phyloP scores from a whole-genome alignment of 768 basidiomycete genomes.

The Phaeolepiota aurea region DNA sequence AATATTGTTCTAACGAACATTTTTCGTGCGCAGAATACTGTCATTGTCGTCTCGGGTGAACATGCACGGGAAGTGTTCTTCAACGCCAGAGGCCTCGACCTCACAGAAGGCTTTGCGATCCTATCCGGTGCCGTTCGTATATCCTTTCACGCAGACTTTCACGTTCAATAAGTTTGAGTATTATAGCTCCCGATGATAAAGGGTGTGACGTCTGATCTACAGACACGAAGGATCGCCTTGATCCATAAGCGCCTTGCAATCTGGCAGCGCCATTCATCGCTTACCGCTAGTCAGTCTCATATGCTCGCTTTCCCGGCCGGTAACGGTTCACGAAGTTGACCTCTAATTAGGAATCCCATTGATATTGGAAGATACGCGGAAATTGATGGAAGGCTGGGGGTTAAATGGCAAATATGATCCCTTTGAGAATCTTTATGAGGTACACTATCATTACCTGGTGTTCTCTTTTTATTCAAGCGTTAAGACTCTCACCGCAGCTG shows the following conservation, averaged over 20 bases:
- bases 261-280: constrained; percentile 53
- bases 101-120: constrained; percentile 74
- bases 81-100: constrained; percentile 59
- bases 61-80: constrained; percentile 63
- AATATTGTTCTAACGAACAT: background rate
- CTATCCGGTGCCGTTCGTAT: constrained; percentile 67
- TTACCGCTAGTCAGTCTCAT: constrained; percentile 46
- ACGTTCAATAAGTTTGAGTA: constrained; percentile 11
- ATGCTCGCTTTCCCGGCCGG: constrained; percentile 8
- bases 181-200: constrained; percentile 65
- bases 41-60: constrained; percentile 73
- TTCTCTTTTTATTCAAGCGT: constrained; percentile 4
- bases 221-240: constrained; percentile 47
- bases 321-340: too few relatives aligned
- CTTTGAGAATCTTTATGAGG: constrained; percentile 64
- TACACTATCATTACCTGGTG: too few relatives aligned
- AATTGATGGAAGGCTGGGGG: constrained; percentile 59
- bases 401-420: constrained; percentile 58
- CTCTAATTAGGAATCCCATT: constrained; percentile 67
- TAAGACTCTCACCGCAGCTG: constrained; percentile 30
- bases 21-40: constrained; percentile 42
- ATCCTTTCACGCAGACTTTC: constrained; percentile 9
- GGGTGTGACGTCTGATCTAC: constrained; percentile 67
- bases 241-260: constrained; percentile 67
- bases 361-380: constrained; percentile 57